Evolutionary conservation across 1,284 basidiomycete genomes (phyloP), one percentile per base, ranked within the genome.

Genomic region (Ganoderma resinaceum): DNA sequence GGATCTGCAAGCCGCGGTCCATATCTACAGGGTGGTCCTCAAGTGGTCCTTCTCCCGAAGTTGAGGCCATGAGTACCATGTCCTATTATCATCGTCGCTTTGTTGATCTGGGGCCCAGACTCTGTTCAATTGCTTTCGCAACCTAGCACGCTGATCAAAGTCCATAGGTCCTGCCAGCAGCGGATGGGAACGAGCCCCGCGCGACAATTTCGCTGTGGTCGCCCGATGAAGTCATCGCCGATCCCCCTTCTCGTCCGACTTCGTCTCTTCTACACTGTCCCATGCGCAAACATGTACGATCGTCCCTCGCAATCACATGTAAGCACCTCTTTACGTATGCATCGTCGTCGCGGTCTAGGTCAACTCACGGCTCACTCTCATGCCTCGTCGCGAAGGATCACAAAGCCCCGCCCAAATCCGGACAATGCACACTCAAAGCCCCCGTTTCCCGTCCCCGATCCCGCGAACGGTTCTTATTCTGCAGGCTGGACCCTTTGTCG

Each of bases 151-250:
- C 35, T 60, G 55, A 58, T 58, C 55, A 58, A 2, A 20, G n/a
- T 14, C 23, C 20, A 37, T 12, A 37, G 37, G 58, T 26, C 37
- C 38, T 40, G 37, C 14, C 29, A 52, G 23, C 12, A 9, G 9
- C 37, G 9, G 9, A n/a, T 33, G 55, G n/a, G 55, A 58, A 37
- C 29, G 23, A 57, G 8, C n/a, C n/a, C 26, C 20, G n/a, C 35
- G 58, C 31, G 37, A 60, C 9, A 11, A 7, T 8, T 12, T 26
- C 23, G 9, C 23, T 12, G 55, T 14, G 35, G 18, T 20, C 55
- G 33, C 35, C 35, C n/a, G n/a, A 60, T 60, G 38, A 42, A 60
- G 58, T 60, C 37, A 29, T 60, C 35, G 58, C 58, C 37, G 58
- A 60, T 60, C 58, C 0, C 12, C 23, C 37, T 38, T 42, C 23